Percentiles rank a stretch among this genome's conserved stretches.
phyloP scores from a whole-genome alignment of 1,139 yeast genomes.

The Magnusiomyces ingens region DNA sequence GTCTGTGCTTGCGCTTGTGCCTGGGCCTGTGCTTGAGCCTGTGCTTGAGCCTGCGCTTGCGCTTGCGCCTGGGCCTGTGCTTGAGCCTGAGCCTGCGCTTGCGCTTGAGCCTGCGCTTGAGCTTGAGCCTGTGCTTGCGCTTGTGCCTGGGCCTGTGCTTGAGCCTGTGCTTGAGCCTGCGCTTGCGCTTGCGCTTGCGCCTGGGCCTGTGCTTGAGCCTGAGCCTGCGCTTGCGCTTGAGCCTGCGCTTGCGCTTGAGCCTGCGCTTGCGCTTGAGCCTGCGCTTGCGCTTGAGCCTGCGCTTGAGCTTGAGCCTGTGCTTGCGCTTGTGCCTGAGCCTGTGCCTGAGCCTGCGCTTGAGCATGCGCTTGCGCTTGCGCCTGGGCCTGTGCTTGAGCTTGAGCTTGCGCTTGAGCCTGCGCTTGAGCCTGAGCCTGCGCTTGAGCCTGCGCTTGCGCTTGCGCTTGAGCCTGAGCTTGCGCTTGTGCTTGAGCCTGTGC shows the following conservation, averaged over 20 bases:
- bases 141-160: constrained; percentile 4
- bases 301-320: constrained; percentile 2
- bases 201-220: constrained; percentile 5
- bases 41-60: constrained; percentile 1
- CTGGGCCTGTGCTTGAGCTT: background rate
- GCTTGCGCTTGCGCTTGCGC: background rate
- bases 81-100: background rate
- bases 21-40: background rate
- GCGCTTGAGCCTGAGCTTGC: background rate
- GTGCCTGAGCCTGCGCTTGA: background rate
- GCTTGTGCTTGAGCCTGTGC: constrained; percentile 2
- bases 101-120: background rate
- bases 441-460: background rate
- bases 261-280: background rate
- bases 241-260: background rate
- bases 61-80: background rate
- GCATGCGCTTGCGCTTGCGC: background rate
- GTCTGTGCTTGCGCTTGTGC: constrained; percentile 4
- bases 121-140: constrained; percentile 5
- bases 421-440: background rate
- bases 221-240: constrained; percentile 4
- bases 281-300: background rate
- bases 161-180: constrained; percentile 6
- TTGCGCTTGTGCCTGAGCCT: background rate
- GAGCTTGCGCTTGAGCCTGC: background rate